A percentile compares a stretch with the other conserved stretches of the same genome.
Evolutionary conservation across 148 eudicot species (phyloP).

Genomic region (Gaultheria prostrata): DNA sequence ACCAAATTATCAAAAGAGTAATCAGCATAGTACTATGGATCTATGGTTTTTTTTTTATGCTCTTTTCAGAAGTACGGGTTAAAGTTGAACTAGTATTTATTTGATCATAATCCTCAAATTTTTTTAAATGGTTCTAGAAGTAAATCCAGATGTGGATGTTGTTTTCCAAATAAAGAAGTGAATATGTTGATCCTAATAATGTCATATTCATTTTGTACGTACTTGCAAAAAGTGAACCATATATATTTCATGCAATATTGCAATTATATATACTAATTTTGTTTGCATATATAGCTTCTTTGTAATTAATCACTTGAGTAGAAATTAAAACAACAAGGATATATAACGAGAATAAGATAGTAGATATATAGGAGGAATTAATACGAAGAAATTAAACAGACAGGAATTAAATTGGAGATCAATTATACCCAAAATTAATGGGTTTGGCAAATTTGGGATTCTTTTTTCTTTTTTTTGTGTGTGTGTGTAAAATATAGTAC

Average conservation of each 20-base stretch:
- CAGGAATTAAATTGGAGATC: not conserved
- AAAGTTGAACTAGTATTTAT: too few species aligned
- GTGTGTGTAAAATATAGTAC: too few species aligned
- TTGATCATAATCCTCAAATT: too few species aligned
- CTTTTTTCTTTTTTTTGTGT: too few species aligned
- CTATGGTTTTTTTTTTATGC: too few species aligned
- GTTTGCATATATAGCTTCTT: not conserved
- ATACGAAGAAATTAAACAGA: not conserved
- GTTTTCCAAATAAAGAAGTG: not conserved
- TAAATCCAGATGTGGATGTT: not conserved
- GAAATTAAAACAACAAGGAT: not conserved
- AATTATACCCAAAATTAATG: not conserved
- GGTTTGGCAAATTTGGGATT: not conserved
- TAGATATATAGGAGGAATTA: not conserved
- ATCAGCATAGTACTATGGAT: too few species aligned
- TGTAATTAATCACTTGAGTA: not conserved
- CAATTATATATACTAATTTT: too few species aligned
- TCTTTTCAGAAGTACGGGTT: too few species aligned
- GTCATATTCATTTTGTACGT: not conserved
- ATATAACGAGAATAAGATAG: not conserved
- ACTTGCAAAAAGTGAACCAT: not conserved
- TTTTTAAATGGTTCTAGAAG: too few species aligned
- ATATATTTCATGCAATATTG: too few species aligned
- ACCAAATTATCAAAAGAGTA: too few species aligned
- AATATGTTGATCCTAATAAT: not conserved